Evolutionary conservation across 176 grass and related monocot genomes (phyloP).

Genomic region (Triticum timopheevii): DNA sequence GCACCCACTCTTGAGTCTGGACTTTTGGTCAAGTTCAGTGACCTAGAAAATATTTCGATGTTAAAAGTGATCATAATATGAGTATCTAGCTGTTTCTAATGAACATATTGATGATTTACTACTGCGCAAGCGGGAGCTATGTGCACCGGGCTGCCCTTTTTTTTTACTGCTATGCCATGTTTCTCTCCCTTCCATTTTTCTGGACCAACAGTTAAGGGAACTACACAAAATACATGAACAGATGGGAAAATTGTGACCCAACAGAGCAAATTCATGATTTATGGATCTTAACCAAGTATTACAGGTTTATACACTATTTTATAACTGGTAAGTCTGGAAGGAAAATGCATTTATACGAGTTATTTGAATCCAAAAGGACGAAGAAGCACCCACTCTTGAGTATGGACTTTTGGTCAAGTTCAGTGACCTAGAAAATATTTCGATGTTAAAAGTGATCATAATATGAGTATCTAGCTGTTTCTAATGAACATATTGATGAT

Average conservation of each 20-base stretch:
- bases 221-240: slow-evolving; percentile 16
- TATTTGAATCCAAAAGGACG: background rate
- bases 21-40: background rate
- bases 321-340: background rate
- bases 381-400: background rate
- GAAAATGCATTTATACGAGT: background rate
- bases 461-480: background rate
- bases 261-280: background rate
- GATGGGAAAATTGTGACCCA: background rate
- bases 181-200: background rate
- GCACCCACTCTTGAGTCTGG: background rate
- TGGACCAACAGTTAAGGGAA: background rate
- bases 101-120: background rate
- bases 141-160: no score
- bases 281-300: background rate
- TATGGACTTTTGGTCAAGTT: background rate
- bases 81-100: background rate
- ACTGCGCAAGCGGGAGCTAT: no score
- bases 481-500: background rate
- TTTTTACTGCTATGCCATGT: background rate
- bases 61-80: background rate
- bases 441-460: background rate
- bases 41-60: background rate
- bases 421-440: background rate
- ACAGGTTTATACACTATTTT: background rate